Conservation (phyloP, 2,329 filamentous ascomycete genomes). For the Fusarium verrucosum region DNA sequence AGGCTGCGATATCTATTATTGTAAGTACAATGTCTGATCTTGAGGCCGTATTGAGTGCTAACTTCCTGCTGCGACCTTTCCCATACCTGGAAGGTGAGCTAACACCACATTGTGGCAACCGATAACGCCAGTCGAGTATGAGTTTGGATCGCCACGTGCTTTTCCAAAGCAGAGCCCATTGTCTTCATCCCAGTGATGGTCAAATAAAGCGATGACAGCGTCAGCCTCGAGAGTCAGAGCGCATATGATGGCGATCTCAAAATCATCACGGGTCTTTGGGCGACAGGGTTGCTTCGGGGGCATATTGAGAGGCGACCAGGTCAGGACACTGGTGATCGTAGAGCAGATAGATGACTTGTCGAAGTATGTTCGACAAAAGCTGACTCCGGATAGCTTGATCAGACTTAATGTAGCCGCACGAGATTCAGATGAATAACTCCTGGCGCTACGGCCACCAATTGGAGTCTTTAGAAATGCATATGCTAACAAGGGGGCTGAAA, state of each 20-base stretch:
- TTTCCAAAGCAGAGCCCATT: background rate
- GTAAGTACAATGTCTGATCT: no score
- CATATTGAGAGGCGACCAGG: no score
- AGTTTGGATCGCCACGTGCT: background rate
- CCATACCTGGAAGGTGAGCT: background rate
- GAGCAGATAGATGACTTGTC: background rate
- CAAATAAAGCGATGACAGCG: background rate
- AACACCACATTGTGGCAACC: conserved; percentile 8
- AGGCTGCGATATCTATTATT: background rate
- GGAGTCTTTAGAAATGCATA: no score
- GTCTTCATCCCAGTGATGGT: conserved; percentile 1
- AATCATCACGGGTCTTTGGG: background rate
- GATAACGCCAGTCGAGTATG: background rate
- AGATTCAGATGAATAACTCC: no score
- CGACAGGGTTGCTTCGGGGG: background rate
- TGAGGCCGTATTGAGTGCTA: no score
- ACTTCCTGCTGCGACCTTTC: background rate
- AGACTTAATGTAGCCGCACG: background rate
- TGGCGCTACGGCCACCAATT: background rate
- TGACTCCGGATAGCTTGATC: background rate
- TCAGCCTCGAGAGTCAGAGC: background rate
- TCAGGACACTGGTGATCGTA: background rate
- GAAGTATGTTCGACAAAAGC: background rate
- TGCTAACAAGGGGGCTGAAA: background rate
- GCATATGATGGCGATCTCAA: conserved; percentile 14